phyloP scores from a whole-genome alignment of 2,329 filamentous ascomycete species.

The Xylariales sp. region DNA sequence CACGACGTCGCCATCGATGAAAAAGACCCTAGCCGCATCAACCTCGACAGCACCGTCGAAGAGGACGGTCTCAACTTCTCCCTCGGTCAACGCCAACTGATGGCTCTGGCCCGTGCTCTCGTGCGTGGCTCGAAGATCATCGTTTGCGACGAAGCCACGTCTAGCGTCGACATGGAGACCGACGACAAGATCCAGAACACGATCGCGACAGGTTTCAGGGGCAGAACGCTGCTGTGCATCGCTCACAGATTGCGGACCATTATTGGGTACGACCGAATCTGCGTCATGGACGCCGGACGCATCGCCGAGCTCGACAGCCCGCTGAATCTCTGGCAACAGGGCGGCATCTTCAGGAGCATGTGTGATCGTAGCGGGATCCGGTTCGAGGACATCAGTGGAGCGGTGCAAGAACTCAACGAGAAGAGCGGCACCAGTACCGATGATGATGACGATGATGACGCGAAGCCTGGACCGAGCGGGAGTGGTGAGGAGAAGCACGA shows the following conservation, averaged over 20 bases:
- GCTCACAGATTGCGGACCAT: constrained; percentile 90
- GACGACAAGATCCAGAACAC: constrained; percentile 92
- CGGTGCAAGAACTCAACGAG: constrained; percentile 30
- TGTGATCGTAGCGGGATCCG: constrained; percentile 80
- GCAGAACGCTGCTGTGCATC: constrained; percentile 86
- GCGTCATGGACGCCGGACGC: constrained; percentile 85
- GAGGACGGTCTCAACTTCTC: constrained; percentile 97
- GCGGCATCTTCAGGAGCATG: constrained; percentile 83
- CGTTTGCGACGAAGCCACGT: constrained; percentile 94
- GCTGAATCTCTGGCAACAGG: constrained; percentile 61
- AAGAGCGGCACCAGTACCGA: constrained; percentile 3
- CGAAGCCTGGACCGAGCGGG: neutral
- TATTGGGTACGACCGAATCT: constrained; percentile 89
- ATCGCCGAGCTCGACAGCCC: constrained; percentile 87
- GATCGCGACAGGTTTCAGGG: constrained; percentile 78
- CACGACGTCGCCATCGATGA: constrained; percentile 18
- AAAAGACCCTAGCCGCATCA: constrained; percentile 54
- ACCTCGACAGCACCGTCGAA: constrained; percentile 80
- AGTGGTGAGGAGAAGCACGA: neutral
- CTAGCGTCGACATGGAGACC: constrained; percentile 90
- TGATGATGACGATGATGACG: constrained; percentile 1
- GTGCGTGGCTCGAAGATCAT: constrained; percentile 88
- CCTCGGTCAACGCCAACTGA: constrained; percentile 88
- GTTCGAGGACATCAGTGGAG: constrained; percentile 46
- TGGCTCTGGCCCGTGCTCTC: constrained; percentile 87